Percentiles rank a stretch among this genome's conserved stretches.
Conservation (phyloP, 495 filamentous ascomycete genomes). For the Penicillium lagena region DNA sequence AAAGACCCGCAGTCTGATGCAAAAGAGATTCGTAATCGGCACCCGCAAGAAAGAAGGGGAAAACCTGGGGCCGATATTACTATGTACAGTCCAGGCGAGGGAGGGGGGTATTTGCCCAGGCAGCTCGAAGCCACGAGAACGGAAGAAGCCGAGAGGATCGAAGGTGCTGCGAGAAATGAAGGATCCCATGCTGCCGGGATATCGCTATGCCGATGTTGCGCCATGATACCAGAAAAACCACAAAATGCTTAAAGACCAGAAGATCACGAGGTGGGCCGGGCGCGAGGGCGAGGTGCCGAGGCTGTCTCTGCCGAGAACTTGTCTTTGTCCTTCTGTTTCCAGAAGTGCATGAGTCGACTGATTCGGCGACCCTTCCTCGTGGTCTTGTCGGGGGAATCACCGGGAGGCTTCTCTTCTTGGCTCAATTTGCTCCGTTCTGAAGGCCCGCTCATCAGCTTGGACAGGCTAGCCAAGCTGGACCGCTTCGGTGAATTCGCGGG, state of each 20-base stretch:
- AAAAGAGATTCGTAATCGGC: slow-evolving; percentile 40
- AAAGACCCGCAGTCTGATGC: slow-evolving; percentile 16
- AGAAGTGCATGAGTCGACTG: slow-evolving; percentile 79
- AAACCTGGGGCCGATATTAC: slow-evolving; percentile 10
- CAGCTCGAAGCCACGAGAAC: slow-evolving; percentile 10
- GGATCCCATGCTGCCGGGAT: slow-evolving; percentile 12
- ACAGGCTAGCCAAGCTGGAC: slow-evolving; percentile 78
- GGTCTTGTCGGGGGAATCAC: slow-evolving; percentile 50
- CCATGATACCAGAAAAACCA: slow-evolving; percentile 15
- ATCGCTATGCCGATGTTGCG: slow-evolving; percentile 29
- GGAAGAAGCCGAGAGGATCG: slow-evolving; percentile 14
- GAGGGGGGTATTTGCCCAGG: slow-evolving; percentile 6
- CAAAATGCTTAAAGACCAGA: slow-evolving; percentile 16
- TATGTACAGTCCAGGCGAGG: slow-evolving; percentile 20
- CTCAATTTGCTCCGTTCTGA: slow-evolving; percentile 75
- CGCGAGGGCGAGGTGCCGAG: slow-evolving; percentile 1
- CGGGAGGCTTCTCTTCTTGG: slow-evolving; percentile 59
- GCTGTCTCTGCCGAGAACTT: slow-evolving; percentile 14
- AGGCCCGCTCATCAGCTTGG: slow-evolving; percentile 72
- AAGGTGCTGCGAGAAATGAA: slow-evolving; percentile 5
- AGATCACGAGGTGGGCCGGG: not conserved
- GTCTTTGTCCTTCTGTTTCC: slow-evolving; percentile 57
- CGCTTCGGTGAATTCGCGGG: slow-evolving; percentile 51
- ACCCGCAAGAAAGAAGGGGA: slow-evolving; percentile 12
- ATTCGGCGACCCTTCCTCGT: slow-evolving; percentile 70